A percentile compares a stretch with the other conserved stretches of the same genome.
These are phyloP conservation scores for Chloris gayana DNA, from an alignment of 176 grass and related monocot genomes.

Conservation along the genomic window DNA sequence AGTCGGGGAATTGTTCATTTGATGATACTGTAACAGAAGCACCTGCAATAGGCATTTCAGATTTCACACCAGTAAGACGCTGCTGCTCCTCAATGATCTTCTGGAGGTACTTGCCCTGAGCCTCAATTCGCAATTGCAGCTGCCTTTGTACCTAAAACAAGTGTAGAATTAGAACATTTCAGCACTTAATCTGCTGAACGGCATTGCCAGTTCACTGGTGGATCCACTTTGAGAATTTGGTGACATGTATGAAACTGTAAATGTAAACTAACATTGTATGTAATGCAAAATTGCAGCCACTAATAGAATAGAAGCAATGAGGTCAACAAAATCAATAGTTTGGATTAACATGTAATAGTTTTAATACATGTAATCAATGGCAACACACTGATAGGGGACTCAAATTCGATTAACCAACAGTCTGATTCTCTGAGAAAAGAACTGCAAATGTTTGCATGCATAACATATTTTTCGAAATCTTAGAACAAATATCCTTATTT, in stretches of 20 bases:
- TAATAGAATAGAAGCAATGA: neutral
- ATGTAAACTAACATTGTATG: neutral
- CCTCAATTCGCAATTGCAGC: conserved; percentile 95
- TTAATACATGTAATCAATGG: neutral
- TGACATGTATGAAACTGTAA: conserved; percentile 1
- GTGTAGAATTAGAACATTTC: conserved; percentile 7
- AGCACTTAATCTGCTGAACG: neutral
- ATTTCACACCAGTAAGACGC: conserved; percentile 48
- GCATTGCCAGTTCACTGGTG: neutral
- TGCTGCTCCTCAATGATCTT: conserved; percentile 99
- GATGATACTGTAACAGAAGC: conserved; percentile 29
- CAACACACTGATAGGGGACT: neutral
- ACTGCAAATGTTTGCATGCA: conserved; percentile 6
- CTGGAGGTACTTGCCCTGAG: conserved; percentile 96
- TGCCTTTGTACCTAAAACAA: conserved; percentile 91
- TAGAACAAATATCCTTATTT: neutral
- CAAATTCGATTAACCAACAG: neutral
- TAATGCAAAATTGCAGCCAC: neutral
- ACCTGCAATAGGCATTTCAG: conserved; percentile 46
- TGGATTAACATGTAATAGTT: conserved; percentile 1
- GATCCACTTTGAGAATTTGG: conserved; percentile 5
- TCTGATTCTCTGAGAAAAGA: neutral
- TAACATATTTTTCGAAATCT: neutral
- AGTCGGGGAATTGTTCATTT: conserved; percentile 55
- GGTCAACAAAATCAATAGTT: neutral